Base-by-base conservation (phyloP, 257 asterid species). In the Solanum etuberosum region DNA sequence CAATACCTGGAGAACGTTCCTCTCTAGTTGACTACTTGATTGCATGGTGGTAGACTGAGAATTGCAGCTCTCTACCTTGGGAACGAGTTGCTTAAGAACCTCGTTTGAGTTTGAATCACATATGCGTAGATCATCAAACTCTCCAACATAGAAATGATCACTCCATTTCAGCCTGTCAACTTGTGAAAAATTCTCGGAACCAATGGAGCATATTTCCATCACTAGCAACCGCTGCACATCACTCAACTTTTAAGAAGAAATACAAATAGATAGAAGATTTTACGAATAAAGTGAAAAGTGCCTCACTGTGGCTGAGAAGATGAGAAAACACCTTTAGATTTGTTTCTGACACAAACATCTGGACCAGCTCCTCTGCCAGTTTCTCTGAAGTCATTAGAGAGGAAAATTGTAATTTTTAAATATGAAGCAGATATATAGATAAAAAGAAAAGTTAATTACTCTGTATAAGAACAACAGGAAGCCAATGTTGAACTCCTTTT, bases 121-220 rank as follows among this genome's bases (percentile, higher is more conserved):
- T 38, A 87, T 21, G 81, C 86, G 29, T 85, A 96, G 88, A 89
- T 93, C 95, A 54, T 88, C 80, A 61, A 94, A 95, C 89, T 96
- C 99, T 85, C 97, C 95, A 1, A 61, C 90, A 63, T 96, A 95
- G 38, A 96, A 90, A 90, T 95, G 97, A 87, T 92, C 92, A 25
- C 90, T 88, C 99, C 99, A 96, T 37, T 83, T 70, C 87, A 92
- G 88, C 65, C 76, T 71, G 76, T 31, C 83, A 76, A 86, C 78
- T 84, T 90, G 92, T 38, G 91, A 85, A 85, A 76, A 84, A 35
- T 88, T 90, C 86, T 91, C 92, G 71, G 90, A 89, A 86, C 86
- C 54, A 42, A 92, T 51, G 29, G 98, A 92, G 88, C 90, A 92
- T 67, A 96, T 90, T 86, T 93, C 98, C 94, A 93, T 86, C 86